Evolutionary conservation across 345 rosid species (phyloP).

Genomic region (Toxicodendron radicans): DNA sequence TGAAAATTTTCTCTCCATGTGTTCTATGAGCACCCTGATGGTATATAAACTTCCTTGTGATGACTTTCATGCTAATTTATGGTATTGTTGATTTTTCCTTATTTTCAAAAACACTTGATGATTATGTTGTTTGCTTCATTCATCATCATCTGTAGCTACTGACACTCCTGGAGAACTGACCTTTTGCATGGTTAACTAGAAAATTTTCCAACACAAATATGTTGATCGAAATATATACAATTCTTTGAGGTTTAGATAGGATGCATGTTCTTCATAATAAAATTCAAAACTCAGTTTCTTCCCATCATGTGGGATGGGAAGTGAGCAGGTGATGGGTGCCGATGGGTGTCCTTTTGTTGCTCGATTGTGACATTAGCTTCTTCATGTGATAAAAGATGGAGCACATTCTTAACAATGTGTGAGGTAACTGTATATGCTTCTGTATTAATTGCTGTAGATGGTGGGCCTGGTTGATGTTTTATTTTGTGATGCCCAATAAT

Average conservation of each 20-base stretch:
- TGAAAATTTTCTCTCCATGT: slow-evolving; percentile 5
- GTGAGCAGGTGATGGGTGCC: slow-evolving; percentile 80
- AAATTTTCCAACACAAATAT: slow-evolving; percentile 8
- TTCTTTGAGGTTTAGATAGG: slow-evolving; percentile 34
- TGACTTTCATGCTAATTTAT: slow-evolving; percentile 15
- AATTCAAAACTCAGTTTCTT: slow-evolving; percentile 44
- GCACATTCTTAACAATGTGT: slow-evolving; percentile 76
- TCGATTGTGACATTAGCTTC: slow-evolving; percentile 86
- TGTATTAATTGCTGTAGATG: slow-evolving; percentile 34
- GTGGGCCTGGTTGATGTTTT: slow-evolving; percentile 36
- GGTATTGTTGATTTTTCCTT: slow-evolving; percentile 6
- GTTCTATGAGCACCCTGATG: slow-evolving; percentile 12
- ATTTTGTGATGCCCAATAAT: slow-evolving; percentile 25
- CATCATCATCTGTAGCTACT: not conserved
- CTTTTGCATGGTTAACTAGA: slow-evolving; percentile 17
- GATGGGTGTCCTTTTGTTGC: slow-evolving; percentile 75
- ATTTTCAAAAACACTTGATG: slow-evolving; percentile 14
- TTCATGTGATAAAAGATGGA: slow-evolving; percentile 93
- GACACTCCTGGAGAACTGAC: slow-evolving; percentile 11
- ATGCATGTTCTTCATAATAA: slow-evolving; percentile 34
- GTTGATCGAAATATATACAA: slow-evolving; percentile 24
- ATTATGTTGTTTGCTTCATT: slow-evolving; percentile 13
- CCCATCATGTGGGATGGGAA: slow-evolving; percentile 56
- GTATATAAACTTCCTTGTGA: slow-evolving; percentile 14
- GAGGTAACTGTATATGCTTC: slow-evolving; percentile 93